These are phyloP conservation scores for Narthecium ossifragum DNA, from an alignment of 106 monocot species.

Conservation along the genomic window DNA sequence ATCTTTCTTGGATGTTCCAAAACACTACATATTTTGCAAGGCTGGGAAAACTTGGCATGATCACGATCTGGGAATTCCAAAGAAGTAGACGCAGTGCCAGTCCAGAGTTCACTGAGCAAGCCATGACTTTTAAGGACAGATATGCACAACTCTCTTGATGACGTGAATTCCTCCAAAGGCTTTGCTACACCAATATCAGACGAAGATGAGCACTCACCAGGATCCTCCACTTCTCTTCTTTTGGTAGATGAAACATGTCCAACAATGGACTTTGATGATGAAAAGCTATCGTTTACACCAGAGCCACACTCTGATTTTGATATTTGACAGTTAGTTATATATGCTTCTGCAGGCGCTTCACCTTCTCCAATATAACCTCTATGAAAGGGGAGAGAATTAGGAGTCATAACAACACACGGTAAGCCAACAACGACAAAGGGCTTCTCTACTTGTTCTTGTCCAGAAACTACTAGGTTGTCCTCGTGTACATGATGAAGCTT, in stretches of 20 bases:
- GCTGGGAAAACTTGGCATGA: constrained; percentile 4
- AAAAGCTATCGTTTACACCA: constrained; percentile 10
- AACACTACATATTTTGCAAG: constrained; percentile 45
- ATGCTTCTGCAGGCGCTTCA: background rate
- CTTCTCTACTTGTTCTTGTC: background rate
- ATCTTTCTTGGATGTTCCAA: constrained; percentile 28
- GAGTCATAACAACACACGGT: background rate
- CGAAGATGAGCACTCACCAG: constrained; percentile 24
- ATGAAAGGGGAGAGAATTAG: background rate
- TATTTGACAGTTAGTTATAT: background rate
- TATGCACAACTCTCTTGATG: constrained; percentile 24
- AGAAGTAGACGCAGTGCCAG: background rate
- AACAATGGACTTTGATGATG: constrained; percentile 16
- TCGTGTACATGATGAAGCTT: background rate
- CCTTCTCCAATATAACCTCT: background rate
- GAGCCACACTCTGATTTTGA: constrained; percentile 1
- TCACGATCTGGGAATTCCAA: constrained; percentile 3
- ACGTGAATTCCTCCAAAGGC: background rate
- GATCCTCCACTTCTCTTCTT: constrained; percentile 9
- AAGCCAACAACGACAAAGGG: background rate
- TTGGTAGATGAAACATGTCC: constrained; percentile 12
- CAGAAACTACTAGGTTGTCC: background rate
- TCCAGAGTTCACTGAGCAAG: constrained; percentile 5
- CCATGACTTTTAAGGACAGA: constrained; percentile 15
- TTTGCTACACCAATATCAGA: background rate